Percentiles rank a stretch among this genome's conserved stretches.
Conservation (phyloP, 106 monocot genomes). For the Ottelia alismoides region DNA sequence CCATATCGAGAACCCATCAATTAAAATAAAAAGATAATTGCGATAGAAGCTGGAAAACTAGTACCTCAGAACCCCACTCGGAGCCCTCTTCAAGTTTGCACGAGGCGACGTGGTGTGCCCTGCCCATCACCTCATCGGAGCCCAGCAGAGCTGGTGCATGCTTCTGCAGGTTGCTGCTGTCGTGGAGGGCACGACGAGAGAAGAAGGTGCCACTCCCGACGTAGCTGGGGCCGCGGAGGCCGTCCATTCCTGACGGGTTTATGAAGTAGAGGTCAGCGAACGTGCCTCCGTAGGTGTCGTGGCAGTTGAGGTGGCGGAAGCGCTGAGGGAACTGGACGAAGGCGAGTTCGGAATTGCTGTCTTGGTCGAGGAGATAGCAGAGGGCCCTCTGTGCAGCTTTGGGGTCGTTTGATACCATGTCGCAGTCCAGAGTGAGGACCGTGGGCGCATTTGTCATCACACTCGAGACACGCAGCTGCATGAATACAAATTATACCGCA, state of each 20-base stretch:
- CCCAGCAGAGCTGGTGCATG: not conserved
- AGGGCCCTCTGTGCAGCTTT: constrained; percentile 38
- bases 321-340: constrained; percentile 79
- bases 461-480: constrained; percentile 37
- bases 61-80: constrained; percentile 33
- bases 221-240: constrained; percentile 42
- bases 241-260: constrained; percentile 43
- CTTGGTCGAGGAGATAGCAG: constrained; percentile 54
- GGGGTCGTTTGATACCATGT: constrained; percentile 59
- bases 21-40: not conserved
- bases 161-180: no score
- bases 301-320: constrained; percentile 31
- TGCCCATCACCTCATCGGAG: constrained; percentile 1
- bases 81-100: constrained; percentile 37
- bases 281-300: constrained; percentile 53
- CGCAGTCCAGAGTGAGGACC: constrained; percentile 61
- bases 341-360: constrained; percentile 19
- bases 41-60: not conserved
- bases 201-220: constrained; percentile 52
- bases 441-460: constrained; percentile 46
- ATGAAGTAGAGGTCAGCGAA: constrained; percentile 20
- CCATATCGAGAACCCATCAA: no score
- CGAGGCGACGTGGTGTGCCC: constrained; percentile 25
- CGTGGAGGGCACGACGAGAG: constrained; percentile 24
- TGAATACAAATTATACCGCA: no score